phyloP scores from a whole-genome alignment of 2,329 filamentous ascomycete species.

The Phialemonium atrogriseum region DNA sequence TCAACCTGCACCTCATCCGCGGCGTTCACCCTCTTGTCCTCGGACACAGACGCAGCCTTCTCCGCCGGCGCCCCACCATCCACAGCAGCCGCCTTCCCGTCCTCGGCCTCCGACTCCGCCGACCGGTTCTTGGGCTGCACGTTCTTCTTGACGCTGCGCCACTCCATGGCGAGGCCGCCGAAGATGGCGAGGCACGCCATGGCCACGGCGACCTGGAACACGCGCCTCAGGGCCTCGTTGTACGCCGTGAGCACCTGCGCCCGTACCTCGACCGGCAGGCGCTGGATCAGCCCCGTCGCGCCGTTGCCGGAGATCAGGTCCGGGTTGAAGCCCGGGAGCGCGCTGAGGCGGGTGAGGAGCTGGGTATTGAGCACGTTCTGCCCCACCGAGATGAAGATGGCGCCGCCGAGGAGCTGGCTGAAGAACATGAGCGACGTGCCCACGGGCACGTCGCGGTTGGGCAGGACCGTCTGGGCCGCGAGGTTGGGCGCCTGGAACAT shows the following conservation, averaged over 20 bases:
- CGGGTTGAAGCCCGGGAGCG: conserved; percentile 17
- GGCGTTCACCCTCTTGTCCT: too few species aligned
- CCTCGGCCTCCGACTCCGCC: conserved; percentile 10
- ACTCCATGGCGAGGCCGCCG: conserved; percentile 50
- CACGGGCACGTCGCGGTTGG: conserved; percentile 29
- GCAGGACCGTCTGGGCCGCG: conserved; percentile 37
- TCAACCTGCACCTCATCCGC: too few species aligned
- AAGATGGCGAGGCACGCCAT: conserved; percentile 44
- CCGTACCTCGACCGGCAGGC: conserved; percentile 13
- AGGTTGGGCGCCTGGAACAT: conserved; percentile 35
- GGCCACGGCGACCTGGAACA: conserved; percentile 52
- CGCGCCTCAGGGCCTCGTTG: conserved; percentile 49
- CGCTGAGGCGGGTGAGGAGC: conserved; percentile 24
- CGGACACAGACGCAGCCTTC: too few species aligned
- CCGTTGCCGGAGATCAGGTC: conserved; percentile 46
- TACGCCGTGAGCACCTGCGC: conserved; percentile 36
- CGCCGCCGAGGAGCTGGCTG: conserved; percentile 34
- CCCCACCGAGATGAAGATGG: conserved; percentile 35
- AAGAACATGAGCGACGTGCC: conserved; percentile 36
- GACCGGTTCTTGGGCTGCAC: conserved; percentile 11
- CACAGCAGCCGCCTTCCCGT: not conserved
- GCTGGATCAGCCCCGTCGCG: conserved; percentile 24
- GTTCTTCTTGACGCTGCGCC: conserved; percentile 37
- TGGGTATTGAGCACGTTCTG: conserved; percentile 35
- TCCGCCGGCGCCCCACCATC: too few species aligned